Evolutionary conservation across 176 grass and related monocot species (phyloP), one percentile per base, ranked within the genome.

Genomic region (Carex cristatella): DNA sequence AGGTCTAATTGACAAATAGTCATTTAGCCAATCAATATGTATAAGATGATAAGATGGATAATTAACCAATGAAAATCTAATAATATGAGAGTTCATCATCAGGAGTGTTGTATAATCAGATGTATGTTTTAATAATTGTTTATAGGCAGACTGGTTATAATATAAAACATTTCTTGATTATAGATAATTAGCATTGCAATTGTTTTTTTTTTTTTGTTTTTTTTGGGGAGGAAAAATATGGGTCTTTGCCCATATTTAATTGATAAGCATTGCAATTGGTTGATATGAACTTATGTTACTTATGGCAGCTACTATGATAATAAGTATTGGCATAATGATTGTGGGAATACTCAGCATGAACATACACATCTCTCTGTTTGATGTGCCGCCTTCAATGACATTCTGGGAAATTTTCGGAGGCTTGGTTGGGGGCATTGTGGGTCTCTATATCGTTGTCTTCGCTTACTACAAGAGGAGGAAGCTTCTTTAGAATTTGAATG

Each of bases 261-360:
- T 35, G 33, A 35, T 35, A 35, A 49, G 46, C 46, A 49, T 49
- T 49, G 46, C 13, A 79, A 53, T 56, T 53, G 18, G 27, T 31
- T 79, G 44, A 75, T 49, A 56, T 80, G 33, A 40, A 15, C 15
- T 16, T 55, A 35, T 61, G 23, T 38, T 2, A 23, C 23, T 23
- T 23, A 35, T 80, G 53, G 12, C 83, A 69, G 93, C 53, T 27
- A 89, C 88, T 48, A 65, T 95, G 74, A 57, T 95, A 12, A 2
- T 88, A 44, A 95, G 87, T 72, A 49, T 38, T 51, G 88, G 72
- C 69, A 82, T 95, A 32, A 19, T 74, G 0, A 42, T 83, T 0
- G 83, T 88, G 0, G 87, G 91, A 1, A 31, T 92, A 67, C 65
- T 92, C 56, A 88, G 88, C 65, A 91, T 92, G 27, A 95, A 92